Evolutionary conservation across 768 basidiomycete species (phyloP), one percentile per base, ranked within the genome.

Genomic region (Boletus rex-veris): DNA sequence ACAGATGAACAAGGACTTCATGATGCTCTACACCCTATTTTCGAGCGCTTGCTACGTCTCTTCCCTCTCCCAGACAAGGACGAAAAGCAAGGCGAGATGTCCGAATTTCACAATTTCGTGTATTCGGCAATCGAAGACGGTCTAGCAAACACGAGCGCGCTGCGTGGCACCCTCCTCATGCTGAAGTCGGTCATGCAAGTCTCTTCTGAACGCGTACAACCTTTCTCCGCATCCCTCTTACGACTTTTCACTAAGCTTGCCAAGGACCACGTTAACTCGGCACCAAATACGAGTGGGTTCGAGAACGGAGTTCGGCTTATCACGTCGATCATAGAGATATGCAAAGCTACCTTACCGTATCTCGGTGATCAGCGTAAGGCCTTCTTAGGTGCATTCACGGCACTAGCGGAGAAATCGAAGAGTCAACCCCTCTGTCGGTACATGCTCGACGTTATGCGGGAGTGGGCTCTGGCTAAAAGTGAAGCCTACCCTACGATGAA

Each of bases 401-500:
- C 85, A 24, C 78, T 98, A 37, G 85, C 92, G 40, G 95, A 97
- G 64, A 93, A 96, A 71, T 95, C 94, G 9, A 87, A 89, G 65
- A 94, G 85, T 61, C 60, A 76, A 4, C 70, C 80, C 14, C 80
- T 99, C 3, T 95, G 92, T 66, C 84, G 82, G 14, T 92, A 88
- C 64, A 81, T 97, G 57, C 79, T 99, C 19, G 88, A 93, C 51
- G 81, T 98, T 52, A 82, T 90, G 45, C 81, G 88, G 45, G 86
- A 87, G 24, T 98, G 96, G 95, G 88, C 91, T n/a, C 75, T 96
- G 60, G 83, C 86, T 40, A 84, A 83, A 62, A 88, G 87, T 48
- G 92, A 97, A 52, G 78, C 85, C 2, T 90, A 89, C 66, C 95
- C 95, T 7, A 90, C 90, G 0, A 86, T 90, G 81, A 98, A 97